Conservation (phyloP, 2,329 filamentous ascomycete species). For the Fusarium succisae region DNA sequence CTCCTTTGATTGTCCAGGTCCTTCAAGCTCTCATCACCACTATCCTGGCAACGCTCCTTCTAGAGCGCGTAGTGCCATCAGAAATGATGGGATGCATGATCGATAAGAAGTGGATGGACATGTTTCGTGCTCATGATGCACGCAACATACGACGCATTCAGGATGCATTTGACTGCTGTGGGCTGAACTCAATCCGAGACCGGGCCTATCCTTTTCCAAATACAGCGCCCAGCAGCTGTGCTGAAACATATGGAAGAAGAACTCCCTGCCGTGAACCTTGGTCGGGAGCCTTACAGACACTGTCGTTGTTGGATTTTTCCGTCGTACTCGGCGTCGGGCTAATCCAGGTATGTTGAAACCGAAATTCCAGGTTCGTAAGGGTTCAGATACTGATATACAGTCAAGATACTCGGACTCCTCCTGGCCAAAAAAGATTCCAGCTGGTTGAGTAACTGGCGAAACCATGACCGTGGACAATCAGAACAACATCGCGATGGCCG, state of each 20-base stretch:
- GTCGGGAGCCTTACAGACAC: constrained; percentile 62
- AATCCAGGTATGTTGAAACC: constrained; percentile 59
- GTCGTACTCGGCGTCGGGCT: constrained; percentile 63
- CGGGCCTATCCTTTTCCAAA: constrained; percentile 69
- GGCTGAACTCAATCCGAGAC: constrained; percentile 65
- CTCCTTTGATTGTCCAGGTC: constrained; percentile 51
- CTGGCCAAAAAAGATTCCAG: constrained; percentile 42
- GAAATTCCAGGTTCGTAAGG: neutral
- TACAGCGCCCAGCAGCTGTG: constrained; percentile 51
- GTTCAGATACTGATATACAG: neutral
- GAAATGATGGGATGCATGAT: constrained; percentile 60
- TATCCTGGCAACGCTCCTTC: constrained; percentile 56
- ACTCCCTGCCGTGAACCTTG: constrained; percentile 63
- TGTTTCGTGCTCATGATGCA: constrained; percentile 63
- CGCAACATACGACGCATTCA: constrained; percentile 67
- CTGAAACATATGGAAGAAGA: constrained; percentile 55
- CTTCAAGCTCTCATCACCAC: constrained; percentile 55
- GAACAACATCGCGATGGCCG: constrained; percentile 25
- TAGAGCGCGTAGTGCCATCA: constrained; percentile 49
- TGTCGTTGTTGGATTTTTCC: constrained; percentile 63
- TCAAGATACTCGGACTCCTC: constrained; percentile 46
- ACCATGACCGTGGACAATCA: neutral
- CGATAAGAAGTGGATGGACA: constrained; percentile 62
- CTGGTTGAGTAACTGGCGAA: constrained; percentile 46
- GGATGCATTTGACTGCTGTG: constrained; percentile 73